phyloP scores from a whole-genome alignment of 768 basidiomycete genomes.

The Hygrophorus pudorinus region DNA sequence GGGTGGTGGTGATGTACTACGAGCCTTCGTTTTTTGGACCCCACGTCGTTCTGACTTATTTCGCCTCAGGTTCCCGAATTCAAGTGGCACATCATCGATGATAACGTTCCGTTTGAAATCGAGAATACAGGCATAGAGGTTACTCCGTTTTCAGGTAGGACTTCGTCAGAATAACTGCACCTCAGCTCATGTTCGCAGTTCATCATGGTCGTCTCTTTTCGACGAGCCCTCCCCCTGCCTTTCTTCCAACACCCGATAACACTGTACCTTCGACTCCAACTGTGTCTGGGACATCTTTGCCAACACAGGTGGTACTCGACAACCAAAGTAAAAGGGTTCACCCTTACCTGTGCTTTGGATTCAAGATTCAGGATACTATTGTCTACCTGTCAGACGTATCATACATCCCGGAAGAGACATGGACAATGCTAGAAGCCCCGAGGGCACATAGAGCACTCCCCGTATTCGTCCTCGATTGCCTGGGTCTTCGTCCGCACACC shows the following conservation, averaged over 20 bases:
- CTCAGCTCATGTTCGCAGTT: slow-evolving; percentile 27
- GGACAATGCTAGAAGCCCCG: slow-evolving; percentile 35
- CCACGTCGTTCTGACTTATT: slow-evolving; percentile 1
- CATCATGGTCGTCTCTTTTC: slow-evolving; percentile 67
- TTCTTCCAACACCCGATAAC: slow-evolving; percentile 28
- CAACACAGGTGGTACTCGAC: slow-evolving; percentile 9
- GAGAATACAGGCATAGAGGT: slow-evolving; percentile 51
- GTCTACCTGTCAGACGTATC: slow-evolving; percentile 82
- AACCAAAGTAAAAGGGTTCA: slow-evolving; percentile 19
- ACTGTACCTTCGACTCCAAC: slow-evolving; percentile 27
- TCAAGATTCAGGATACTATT: slow-evolving; percentile 55
- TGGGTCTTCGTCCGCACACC: slow-evolving; percentile 54
- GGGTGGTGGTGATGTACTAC: slow-evolving; percentile 66
- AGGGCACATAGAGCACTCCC: slow-evolving; percentile 25
- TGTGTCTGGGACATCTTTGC: slow-evolving; percentile 20
- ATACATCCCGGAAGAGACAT: slow-evolving; percentile 64
- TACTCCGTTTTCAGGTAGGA: slow-evolving; percentile 57
- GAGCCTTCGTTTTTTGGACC: not conserved
- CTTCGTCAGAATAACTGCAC: not conserved
- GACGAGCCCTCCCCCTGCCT: slow-evolving; percentile 25
- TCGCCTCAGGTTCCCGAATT: slow-evolving; percentile 63
- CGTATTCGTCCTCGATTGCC: slow-evolving; percentile 68
- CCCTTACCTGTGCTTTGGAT: slow-evolving; percentile 64
- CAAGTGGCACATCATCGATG: slow-evolving; percentile 72
- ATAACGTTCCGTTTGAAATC: slow-evolving; percentile 59